These are phyloP conservation scores for Macrophomina pseudophaseolina DNA, from an alignment of 2,329 filamentous ascomycete genomes.

Conservation along the genomic window DNA sequence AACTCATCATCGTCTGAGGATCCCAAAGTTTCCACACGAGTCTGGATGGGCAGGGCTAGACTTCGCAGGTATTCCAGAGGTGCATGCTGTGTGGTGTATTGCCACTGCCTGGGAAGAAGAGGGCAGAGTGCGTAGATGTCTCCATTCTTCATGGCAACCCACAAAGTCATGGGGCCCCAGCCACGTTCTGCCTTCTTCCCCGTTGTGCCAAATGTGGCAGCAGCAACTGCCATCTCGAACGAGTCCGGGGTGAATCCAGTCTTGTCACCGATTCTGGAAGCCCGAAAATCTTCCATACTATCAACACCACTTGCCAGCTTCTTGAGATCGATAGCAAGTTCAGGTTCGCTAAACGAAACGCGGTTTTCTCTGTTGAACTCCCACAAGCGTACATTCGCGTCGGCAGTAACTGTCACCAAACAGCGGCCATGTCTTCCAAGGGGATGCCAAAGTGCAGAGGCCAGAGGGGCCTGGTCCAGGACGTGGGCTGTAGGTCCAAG, in stretches of 20 bases:
- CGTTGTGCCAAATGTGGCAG: slow-evolving; percentile 83
- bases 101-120: slow-evolving; percentile 85
- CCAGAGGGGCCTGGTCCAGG: slow-evolving; percentile 79
- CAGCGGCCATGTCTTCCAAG: slow-evolving; percentile 81
- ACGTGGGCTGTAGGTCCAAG: slow-evolving; percentile 93
- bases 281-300: slow-evolving; percentile 80
- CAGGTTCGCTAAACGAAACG: slow-evolving; percentile 84
- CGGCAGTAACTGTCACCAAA: slow-evolving; percentile 84
- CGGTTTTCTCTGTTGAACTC: slow-evolving; percentile 83
- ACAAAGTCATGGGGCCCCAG: slow-evolving; percentile 96
- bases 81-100: slow-evolving; percentile 49
- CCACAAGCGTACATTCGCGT: slow-evolving; percentile 89
- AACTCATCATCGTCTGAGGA: slow-evolving; percentile 52
- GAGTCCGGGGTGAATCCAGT: slow-evolving; percentile 87
- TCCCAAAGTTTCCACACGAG: slow-evolving; percentile 46
- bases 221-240: slow-evolving; percentile 92
- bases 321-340: slow-evolving; percentile 83
- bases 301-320: slow-evolving; percentile 85
- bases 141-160: slow-evolving; percentile 93
- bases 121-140: slow-evolving; percentile 94
- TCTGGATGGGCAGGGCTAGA: slow-evolving; percentile 47
- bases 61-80: slow-evolving; percentile 26
- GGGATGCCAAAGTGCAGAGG: slow-evolving; percentile 89
- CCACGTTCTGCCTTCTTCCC: slow-evolving; percentile 63
- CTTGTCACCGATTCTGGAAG: slow-evolving; percentile 73